Evolutionary conservation across 192 early-diverging fungal genomes (phyloP).

Genomic region (Neocallimastix lanati): DNA sequence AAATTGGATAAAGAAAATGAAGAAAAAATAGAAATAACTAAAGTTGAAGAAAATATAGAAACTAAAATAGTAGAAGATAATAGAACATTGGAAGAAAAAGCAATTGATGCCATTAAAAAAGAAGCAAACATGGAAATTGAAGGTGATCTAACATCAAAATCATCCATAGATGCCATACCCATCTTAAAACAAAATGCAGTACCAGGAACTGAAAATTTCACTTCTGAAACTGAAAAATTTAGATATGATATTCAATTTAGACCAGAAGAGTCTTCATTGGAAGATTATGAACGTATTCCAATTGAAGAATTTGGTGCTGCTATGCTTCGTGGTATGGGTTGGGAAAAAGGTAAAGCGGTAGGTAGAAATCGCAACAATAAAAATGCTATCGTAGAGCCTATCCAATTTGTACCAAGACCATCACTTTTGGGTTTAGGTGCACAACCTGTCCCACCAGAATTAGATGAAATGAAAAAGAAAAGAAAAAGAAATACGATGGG

Average conservation of each 20-base stretch:
- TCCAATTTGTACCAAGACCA: slow-evolving; percentile 26
- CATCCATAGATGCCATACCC: slow-evolving; percentile 10
- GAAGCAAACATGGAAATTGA: not conserved
- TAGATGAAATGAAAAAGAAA: not conserved
- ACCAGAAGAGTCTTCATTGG: slow-evolving; percentile 43
- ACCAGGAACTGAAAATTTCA: slow-evolving; percentile 14
- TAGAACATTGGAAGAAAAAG: not conserved
- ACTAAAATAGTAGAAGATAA: not conserved
- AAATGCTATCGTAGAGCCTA: not conserved
- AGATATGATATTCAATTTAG: slow-evolving; percentile 37
- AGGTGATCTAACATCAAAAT: not conserved
- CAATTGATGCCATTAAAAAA: not conserved
- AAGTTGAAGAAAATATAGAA: not conserved
- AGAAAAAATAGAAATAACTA: not conserved
- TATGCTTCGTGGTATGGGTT: slow-evolving; percentile 77
- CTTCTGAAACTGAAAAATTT: slow-evolving; percentile 34
- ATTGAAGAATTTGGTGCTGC: slow-evolving; percentile 79
- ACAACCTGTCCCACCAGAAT: slow-evolving; percentile 23
- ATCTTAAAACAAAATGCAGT: slow-evolving; percentile 21
- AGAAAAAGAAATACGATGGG: not conserved
- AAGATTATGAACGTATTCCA: slow-evolving; percentile 66
- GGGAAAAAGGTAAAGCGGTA: slow-evolving; percentile 47
- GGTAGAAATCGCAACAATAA: slow-evolving; percentile 21
- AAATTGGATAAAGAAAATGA: not conserved
- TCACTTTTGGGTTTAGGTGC: slow-evolving; percentile 70